Evolutionary conservation across 2,329 filamentous ascomycete genomes (phyloP).

Genomic region (Ceratocystis cacaofunesta): DNA sequence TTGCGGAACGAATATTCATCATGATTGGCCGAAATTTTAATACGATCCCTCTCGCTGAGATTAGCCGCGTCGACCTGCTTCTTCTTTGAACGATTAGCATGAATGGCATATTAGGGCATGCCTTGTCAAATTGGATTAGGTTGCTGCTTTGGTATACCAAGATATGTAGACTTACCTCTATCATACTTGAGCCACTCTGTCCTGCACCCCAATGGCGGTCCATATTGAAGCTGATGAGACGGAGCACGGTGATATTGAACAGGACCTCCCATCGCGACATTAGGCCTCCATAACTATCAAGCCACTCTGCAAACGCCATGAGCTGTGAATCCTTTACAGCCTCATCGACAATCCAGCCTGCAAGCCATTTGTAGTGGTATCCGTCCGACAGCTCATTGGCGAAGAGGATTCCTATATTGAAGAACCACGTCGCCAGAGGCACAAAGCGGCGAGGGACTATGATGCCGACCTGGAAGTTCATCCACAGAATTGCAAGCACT

Average conservation of each 20-base stretch:
- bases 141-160: not conserved
- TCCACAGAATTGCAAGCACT: slow-evolving; percentile 60
- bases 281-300: slow-evolving; percentile 73
- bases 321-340: slow-evolving; percentile 26
- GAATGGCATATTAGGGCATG: not conserved
- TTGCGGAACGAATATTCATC: slow-evolving; percentile 67
- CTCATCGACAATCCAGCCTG: slow-evolving; percentile 25
- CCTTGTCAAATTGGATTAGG: not conserved
- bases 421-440: slow-evolving; percentile 69
- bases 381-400: slow-evolving; percentile 74
- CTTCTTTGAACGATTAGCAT: slow-evolving; percentile 72
- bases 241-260: slow-evolving; percentile 88
- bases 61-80: slow-evolving; percentile 81
- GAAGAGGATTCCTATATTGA: slow-evolving; percentile 76
- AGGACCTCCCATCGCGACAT: slow-evolving; percentile 88
- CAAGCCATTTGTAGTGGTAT: slow-evolving; percentile 55
- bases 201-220: slow-evolving; percentile 89
- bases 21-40: slow-evolving; percentile 56
- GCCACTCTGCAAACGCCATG: slow-evolving; percentile 48
- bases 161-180: slow-evolving; percentile 53
- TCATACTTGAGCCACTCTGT: slow-evolving; percentile 39
- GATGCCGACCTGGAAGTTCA: slow-evolving; percentile 71
- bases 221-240: slow-evolving; percentile 90
- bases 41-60: slow-evolving; percentile 77
- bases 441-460: slow-evolving; percentile 54